Evolutionary conservation across 192 early-diverging fungal species (phyloP), one percentile per base, ranked within the genome.

Genomic region (Coemansia sp.): DNA sequence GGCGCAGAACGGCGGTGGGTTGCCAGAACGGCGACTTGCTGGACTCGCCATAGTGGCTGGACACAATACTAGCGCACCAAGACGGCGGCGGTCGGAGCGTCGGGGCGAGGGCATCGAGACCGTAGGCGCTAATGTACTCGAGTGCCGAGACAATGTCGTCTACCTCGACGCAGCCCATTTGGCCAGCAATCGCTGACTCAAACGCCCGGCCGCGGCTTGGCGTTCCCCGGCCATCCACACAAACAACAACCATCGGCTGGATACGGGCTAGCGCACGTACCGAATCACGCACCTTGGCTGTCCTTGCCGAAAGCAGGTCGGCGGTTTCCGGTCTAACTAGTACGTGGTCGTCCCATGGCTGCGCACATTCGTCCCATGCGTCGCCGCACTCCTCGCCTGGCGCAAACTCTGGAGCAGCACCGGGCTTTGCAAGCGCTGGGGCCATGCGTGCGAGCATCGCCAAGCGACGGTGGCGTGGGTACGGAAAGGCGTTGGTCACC

Each of bases 401-500:
- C n/a, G n/a, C n/a, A n/a, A n/a, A n/a, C n/a, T n/a, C n/a, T n/a
- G n/a, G n/a, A n/a, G n/a, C n/a, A n/a, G n/a, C n/a, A n/a, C n/a
- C n/a, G n/a, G 44, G 26, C n/a, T 32, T 29, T 2, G 34, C 45
- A 20, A 26, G n/a, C 53, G 40, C 27, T 5, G 55, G 36, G 19
- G 40, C 8, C 47, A 49, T 46, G 46, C 72, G 47, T 2, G 68
- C 60, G 7, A 83, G 75, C 70, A 89, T 59, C 2, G 85, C 75
- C 19, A 81, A 58, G 5, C 87, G 72, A 14, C 79, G 45, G 18
- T 82, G 63, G 25, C 83, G 80, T 9, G 86, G 81, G 36, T 78
- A 76, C 28, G 85, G 81, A 52, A 78, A 87, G 15, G 86, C 87
- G 39, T 87, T 89, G 4, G 80, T 84, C 9, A 88, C 85, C 54